Evolutionary conservation across 139 green algal species (phyloP), one percentile per base, ranked within the genome.

Genomic region (Yamagishiella unicocca): DNA sequence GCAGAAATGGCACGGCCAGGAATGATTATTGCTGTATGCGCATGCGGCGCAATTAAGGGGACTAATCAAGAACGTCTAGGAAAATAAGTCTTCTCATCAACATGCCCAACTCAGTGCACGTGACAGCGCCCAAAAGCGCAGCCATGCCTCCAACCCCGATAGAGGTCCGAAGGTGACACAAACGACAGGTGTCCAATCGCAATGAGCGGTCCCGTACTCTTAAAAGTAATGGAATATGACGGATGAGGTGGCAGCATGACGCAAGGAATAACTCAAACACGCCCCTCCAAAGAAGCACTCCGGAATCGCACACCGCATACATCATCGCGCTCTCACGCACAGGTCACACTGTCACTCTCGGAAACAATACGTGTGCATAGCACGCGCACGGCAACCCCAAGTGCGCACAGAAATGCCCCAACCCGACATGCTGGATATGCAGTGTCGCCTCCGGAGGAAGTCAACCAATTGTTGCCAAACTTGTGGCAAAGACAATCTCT

Each of bases 281-380:
- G 38, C 70, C 40, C 70, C 58, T 14, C 6, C 8, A 78, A 78
- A 78, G 70, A 78, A 78, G 38, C 70, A 40, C 70, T 78, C 70
- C 12, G 21, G 40, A 55, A 58, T 55, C 43, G 24, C 70, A 58
- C 24, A 54, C 38, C 35, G 35, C 67, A 58, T 19, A 58, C 27
- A 78, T 19, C 9, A 17, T 67, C 58, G 22, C 19, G 58, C 22
- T 67, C n/a, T n/a, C n/a, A 58, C 58, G 9, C 58, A n/a, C 22
- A 67, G 6, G 6, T n/a, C 29, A n/a, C 29, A 22, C 6, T n/a
- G 22, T n/a, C 22, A 33, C 22, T 67, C 19, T 9, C 14, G 50
- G 50, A 67, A 67, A 67, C 58, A 67, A 67, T 67, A 67, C 58
- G 19, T n/a, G 58, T 24, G 22, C 19, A n/a, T n/a, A 67, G 14